These are phyloP conservation scores for Panus rudis DNA, from an alignment of 768 basidiomycete genomes.

Conservation along the genomic window DNA sequence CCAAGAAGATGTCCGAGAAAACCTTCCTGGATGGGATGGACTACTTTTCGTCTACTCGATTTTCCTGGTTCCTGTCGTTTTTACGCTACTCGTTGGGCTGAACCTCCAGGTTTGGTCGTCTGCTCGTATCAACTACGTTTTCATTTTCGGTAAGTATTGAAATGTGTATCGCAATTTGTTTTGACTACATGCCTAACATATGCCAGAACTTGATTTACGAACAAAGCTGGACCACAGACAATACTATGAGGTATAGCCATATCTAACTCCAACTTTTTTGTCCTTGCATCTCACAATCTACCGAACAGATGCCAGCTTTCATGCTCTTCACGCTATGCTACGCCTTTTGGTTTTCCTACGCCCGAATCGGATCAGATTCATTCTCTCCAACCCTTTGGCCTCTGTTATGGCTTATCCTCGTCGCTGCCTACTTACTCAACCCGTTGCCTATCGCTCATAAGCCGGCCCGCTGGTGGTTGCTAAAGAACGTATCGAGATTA, in stretches of 20 bases:
- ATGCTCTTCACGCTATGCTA: conserved; percentile 69
- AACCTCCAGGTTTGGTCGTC: conserved; percentile 76
- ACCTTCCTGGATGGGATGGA: conserved; percentile 63
- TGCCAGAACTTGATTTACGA: conserved; percentile 58
- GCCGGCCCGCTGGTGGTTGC: conserved; percentile 74
- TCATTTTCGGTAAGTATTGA: conserved; percentile 68
- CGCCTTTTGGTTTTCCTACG: conserved; percentile 82
- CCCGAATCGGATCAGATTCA: conserved; percentile 44
- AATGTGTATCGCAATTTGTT: neutral
- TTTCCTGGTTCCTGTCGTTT: conserved; percentile 65
- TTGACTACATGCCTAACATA: too few relatives aligned
- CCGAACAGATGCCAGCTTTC: conserved; percentile 66
- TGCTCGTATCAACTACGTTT: conserved; percentile 85
- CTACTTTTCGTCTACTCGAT: conserved; percentile 76
- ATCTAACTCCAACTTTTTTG: too few relatives aligned
- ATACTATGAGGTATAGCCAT: conserved; percentile 55
- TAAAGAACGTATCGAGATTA: conserved; percentile 56
- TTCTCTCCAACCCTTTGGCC: conserved; percentile 73
- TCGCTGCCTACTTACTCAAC: conserved; percentile 55
- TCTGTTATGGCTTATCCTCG: conserved; percentile 69
- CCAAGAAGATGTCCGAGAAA: conserved; percentile 40
- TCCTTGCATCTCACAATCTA: conserved; percentile 5
- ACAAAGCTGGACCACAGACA: conserved; percentile 71
- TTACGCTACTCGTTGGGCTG: conserved; percentile 71
- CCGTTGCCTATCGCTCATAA: conserved; percentile 65